phyloP scores from a whole-genome alignment of 129 eudicot genomes.

The Tagetes erecta region DNA sequence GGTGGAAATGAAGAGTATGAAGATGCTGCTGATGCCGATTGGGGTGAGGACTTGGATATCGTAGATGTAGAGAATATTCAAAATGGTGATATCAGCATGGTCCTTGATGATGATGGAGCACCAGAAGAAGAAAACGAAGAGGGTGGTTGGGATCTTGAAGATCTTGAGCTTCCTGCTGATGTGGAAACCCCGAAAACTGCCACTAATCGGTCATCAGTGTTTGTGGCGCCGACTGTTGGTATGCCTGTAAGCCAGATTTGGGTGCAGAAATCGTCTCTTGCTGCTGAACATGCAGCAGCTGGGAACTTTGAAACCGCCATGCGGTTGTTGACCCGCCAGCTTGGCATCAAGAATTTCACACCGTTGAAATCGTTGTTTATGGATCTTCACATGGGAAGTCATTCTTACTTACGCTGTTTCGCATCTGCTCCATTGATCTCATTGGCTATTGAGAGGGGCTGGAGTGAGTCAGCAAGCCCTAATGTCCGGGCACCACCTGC shows the following conservation, averaged over 20 bases:
- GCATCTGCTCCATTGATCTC: slow-evolving; percentile 68
- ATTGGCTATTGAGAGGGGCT: slow-evolving; percentile 59
- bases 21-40: slow-evolving; percentile 78
- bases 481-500: slow-evolving; percentile 75
- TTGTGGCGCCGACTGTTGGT: slow-evolving; percentile 62
- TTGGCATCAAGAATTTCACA: slow-evolving; percentile 61
- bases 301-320: slow-evolving; percentile 80
- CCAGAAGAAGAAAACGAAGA: slow-evolving; percentile 49
- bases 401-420: slow-evolving; percentile 55
- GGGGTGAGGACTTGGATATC: slow-evolving; percentile 72
- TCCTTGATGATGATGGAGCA: slow-evolving; percentile 51
- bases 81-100: slow-evolving; percentile 36
- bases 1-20: slow-evolving; percentile 65
- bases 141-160: slow-evolving; percentile 87
- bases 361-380: slow-evolving; percentile 54
- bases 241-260: slow-evolving; percentile 82
- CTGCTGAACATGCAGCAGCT: slow-evolving; percentile 80
- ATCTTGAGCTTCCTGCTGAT: slow-evolving; percentile 67
- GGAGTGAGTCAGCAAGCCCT: slow-evolving; percentile 73
- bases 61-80: slow-evolving; percentile 49
- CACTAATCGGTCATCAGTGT: slow-evolving; percentile 44
- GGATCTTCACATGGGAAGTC: slow-evolving; percentile 67
- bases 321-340: slow-evolving; percentile 65
- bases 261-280: slow-evolving; percentile 71
- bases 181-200: slow-evolving; percentile 56